phyloP scores from a whole-genome alignment of 352 stramenopile genomes.

The Phytophthora pistaciae region DNA sequence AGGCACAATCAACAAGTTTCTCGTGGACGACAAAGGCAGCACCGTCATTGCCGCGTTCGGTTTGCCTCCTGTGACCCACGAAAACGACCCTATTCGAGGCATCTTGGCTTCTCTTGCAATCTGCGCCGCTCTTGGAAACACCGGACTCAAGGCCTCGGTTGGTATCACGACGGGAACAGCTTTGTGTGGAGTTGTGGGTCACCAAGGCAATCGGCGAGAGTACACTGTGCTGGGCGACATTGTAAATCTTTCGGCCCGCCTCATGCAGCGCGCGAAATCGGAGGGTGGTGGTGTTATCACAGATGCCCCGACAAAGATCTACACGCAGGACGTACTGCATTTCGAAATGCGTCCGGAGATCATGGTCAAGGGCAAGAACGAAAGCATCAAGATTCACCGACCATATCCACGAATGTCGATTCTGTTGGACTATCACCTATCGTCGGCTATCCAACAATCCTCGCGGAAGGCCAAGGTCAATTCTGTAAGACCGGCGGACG shows the following conservation, averaged over 20 bases:
- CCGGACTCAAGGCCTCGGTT: conserved; percentile 86
- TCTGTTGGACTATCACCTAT: conserved; percentile 77
- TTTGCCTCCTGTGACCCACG: conserved; percentile 92
- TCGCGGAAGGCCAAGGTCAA: conserved; percentile 19
- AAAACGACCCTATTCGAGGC: conserved; percentile 91
- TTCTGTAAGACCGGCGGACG: conserved; percentile 9
- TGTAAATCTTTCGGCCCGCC: conserved; percentile 93
- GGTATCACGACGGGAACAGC: conserved; percentile 94
- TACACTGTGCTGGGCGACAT: conserved; percentile 95
- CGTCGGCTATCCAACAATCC: conserved; percentile 32
- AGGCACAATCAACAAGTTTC: conserved; percentile 97
- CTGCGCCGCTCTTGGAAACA: conserved; percentile 70
- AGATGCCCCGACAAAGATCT: conserved; percentile 87
- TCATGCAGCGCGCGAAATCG: conserved; percentile 93
- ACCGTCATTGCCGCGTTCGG: conserved; percentile 95
- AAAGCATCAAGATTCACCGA: conserved; percentile 90
- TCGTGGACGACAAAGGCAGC: conserved; percentile 96
- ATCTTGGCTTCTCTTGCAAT: conserved; percentile 92
- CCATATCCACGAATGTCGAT: conserved; percentile 91
- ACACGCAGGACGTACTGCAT: conserved; percentile 87
- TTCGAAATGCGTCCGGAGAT: conserved; percentile 91
- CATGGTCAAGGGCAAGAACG: conserved; percentile 94
- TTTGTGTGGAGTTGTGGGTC: conserved; percentile 93
- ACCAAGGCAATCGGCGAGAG: conserved; percentile 91
- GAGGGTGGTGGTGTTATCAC: conserved; percentile 90